phyloP scores from a whole-genome alignment of 331 rosid species.

The Saraca asoca region DNA sequence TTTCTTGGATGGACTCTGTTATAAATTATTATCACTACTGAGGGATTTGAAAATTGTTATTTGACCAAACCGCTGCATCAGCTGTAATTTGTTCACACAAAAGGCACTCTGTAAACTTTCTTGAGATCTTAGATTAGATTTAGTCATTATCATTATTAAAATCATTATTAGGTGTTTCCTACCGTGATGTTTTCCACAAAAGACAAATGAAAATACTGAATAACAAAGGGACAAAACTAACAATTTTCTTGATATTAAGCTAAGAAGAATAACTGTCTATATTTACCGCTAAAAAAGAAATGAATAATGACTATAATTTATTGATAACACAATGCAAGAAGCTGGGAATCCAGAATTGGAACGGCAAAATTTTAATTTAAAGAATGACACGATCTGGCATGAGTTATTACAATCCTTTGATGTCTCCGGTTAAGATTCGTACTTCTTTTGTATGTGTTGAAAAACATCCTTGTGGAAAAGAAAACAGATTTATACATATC shows the following conservation, averaged over 20 bases:
- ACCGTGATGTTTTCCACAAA: too few species aligned
- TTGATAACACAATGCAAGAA: too few species aligned
- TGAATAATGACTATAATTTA: background rate
- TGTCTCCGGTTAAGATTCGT: slow-evolving; percentile 14
- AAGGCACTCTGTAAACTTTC: too few species aligned
- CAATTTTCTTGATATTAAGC: too few species aligned
- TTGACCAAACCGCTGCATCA: too few species aligned
- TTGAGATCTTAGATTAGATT: too few species aligned
- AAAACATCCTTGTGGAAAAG: background rate
- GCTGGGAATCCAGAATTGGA: background rate
- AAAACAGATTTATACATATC: slow-evolving; percentile 35
- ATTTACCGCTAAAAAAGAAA: background rate
- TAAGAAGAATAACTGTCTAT: background rate
- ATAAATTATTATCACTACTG: slow-evolving; percentile 12
- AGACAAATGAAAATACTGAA: too few species aligned
- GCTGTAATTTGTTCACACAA: too few species aligned
- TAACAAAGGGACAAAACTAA: too few species aligned
- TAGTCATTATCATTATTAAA: too few species aligned
- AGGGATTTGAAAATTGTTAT: background rate
- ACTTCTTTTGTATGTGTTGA: slow-evolving; percentile 32
- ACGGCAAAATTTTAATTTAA: slow-evolving; percentile 33
- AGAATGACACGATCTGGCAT: slow-evolving; percentile 37
- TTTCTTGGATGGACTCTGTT: slow-evolving; percentile 32
- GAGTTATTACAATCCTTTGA: slow-evolving; percentile 20
- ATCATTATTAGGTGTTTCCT: too few species aligned